Evolutionary conservation across 345 rosid species (phyloP), one percentile per base, ranked within the genome.

Genomic region (Euphorbia lathyris): DNA sequence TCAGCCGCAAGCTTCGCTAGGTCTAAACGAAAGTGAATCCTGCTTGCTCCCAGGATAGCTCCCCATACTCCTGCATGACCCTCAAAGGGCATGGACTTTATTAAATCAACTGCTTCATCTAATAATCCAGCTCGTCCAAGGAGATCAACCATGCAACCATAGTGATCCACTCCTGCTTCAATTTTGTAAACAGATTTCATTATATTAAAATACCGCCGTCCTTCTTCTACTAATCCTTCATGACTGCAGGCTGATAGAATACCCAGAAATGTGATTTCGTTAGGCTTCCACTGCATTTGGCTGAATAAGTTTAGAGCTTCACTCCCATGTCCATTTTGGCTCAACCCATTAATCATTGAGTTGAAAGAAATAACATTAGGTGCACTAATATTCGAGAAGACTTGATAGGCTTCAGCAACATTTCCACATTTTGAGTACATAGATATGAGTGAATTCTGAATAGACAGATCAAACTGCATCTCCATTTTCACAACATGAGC

Each of bases 11-110:
- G 72, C 78, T 84, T 81, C 29, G 92, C 97, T 16, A 90, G 79
- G 80, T 86, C 92, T 40, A 88, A 77, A 59, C 81, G 83, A 23
- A 79, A 65, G 73, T 83, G 74, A 51, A 74, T 81, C 67, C 65
- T 84, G 81, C 97, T 84, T 19, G 92, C 85, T 68, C 85, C 82
- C 12, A 92, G 89, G 50, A 90, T 84, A 69, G 93, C 90, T 66
- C 96, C 97, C 96, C 96, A 92, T 76, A 92, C 88, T 3, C 97
- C 96, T 65, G 86, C 62, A 70, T 87, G 90, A 19, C 85, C 83
- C 78, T 80, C 78, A 70, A 71, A 80, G 63, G 89, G 82, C 89
- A 84, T 81, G 2, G 92, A 81, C 25, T 63, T 65, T 55, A 92
- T 82, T 62, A 92, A 74, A 58, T 55, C 58, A 68, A 82, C 68